Base-by-base conservation (phyloP, 768 basidiomycete species). In the Austroboletus festivus region DNA sequence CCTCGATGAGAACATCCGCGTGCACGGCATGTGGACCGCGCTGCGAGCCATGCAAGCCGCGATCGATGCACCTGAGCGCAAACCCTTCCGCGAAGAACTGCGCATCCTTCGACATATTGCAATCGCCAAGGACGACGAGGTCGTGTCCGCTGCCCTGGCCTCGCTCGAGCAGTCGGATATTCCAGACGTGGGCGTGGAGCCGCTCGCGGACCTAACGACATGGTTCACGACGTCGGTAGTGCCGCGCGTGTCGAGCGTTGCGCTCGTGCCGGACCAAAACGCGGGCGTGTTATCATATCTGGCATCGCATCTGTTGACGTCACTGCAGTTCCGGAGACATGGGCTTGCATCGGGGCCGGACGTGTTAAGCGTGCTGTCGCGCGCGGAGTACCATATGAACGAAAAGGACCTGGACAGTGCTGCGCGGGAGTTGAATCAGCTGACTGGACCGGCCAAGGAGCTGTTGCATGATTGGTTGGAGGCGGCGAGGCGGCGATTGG, bases 1-100 rank as follows among this genome's bases (percentile, higher is more conserved):
- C 57, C 84, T 98, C 46, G 93, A 95, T 62, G 93, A 96, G 68
- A 97, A 95, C 68, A 81, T 94, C 50, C 86, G 90, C 48, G 71
- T 93, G 4, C 93, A 98, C 65, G 82, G 88, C 11, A 79, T 99
- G 58, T 97, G 93, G 91, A 86, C 93, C 5, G 90, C 94, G 10
- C 69, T 95, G 52, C 91, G 93, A 42, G 89, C 93, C 4, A 73
- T 95, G 30, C 76, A 78, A 55, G 75, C 78, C 39, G 81, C 84
- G 2, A 71, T 93, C 51, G 73, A 81, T 16, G 78, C 85, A 1
- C 73, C 85, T 12, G 74, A 76, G 2, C 83, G 89, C 42, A 81
- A 78, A 54, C 86, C 93, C 0, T 97, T 99, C 80, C 85, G 91
- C 38, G 83, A 88, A 44, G 91, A 98, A 68, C 81, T 99, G 15